phyloP scores from a whole-genome alignment of 257 asterid genomes.

The Solanum megistacrolobum region DNA sequence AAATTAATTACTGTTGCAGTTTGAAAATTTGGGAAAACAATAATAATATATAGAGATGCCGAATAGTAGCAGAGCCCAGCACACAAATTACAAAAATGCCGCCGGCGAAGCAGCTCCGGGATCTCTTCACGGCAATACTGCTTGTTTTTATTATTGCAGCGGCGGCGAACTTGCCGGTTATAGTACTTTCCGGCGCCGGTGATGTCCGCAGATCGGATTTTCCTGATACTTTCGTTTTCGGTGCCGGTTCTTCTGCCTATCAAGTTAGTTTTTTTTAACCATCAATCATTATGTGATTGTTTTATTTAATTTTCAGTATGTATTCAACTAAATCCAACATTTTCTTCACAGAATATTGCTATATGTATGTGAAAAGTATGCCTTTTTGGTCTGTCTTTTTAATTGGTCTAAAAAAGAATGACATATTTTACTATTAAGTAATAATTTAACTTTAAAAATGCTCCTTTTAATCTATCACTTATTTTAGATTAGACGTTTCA shows the following conservation, averaged over 20 bases:
- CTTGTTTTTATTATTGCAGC: neutral
- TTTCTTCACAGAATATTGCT: neutral
- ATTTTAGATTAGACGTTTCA: too few relatives aligned
- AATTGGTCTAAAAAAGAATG: too few relatives aligned
- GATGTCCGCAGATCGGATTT: conserved; percentile 7
- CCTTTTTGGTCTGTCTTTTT: too few relatives aligned
- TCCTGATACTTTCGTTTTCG: conserved; percentile 11
- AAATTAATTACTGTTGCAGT: neutral
- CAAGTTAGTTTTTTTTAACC: neutral
- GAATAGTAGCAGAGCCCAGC: neutral
- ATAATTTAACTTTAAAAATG: too few relatives aligned
- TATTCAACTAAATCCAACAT: neutral
- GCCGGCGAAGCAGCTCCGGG: neutral
- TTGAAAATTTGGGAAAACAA: neutral
- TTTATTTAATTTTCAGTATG: neutral
- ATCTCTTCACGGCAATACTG: neutral
- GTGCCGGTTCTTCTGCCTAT: conserved; percentile 12
- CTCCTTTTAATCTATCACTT: too few relatives aligned
- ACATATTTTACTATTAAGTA: too few relatives aligned
- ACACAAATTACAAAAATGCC: neutral
- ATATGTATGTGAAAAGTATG: too few relatives aligned
- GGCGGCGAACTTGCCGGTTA: neutral
- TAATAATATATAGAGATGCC: neutral
- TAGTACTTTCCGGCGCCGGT: neutral
- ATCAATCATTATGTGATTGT: neutral